A percentile compares a stretch with the other conserved stretches of the same genome.
These are phyloP conservation scores for Carnegiea gigantea DNA, from an alignment of 179 eudicot genomes.

Conservation along the genomic window DNA sequence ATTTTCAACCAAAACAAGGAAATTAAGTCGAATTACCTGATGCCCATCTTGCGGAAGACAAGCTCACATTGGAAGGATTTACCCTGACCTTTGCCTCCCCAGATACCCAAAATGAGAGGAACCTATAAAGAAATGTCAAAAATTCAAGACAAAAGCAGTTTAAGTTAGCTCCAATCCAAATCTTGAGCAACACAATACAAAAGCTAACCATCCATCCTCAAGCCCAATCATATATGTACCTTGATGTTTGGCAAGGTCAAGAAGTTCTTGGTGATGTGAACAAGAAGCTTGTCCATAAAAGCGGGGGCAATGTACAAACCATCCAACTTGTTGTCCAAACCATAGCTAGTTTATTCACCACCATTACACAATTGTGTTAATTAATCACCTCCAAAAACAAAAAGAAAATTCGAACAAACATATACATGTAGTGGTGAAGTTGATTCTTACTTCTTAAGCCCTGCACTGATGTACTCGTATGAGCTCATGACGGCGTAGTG, in stretches of 20 bases:
- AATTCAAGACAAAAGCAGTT: too few species aligned
- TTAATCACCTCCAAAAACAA: not conserved
- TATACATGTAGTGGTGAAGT: not conserved
- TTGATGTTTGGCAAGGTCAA: constrained; percentile 86
- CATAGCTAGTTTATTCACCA: constrained; percentile 35
- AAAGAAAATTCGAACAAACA: not conserved
- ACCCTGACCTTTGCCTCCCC: constrained; percentile 96
- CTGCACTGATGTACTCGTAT: constrained; percentile 72
- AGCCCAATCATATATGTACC: constrained; percentile 24
- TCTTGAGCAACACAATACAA: too few species aligned
- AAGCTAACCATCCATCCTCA: too few species aligned
- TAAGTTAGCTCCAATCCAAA: too few species aligned
- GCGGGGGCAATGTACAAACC: constrained; percentile 82
- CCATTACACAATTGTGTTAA: not conserved
- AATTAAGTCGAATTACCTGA: constrained; percentile 44
- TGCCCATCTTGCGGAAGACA: constrained; percentile 84
- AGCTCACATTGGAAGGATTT: constrained; percentile 92
- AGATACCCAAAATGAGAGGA: constrained; percentile 84
- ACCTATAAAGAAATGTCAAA: constrained; percentile 29
- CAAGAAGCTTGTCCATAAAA: constrained; percentile 84
- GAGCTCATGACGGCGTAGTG: constrained; percentile 65
- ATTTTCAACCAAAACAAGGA: not conserved
- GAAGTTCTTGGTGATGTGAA: constrained; percentile 80
- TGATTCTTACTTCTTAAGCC: constrained; percentile 51
- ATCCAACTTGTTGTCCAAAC: constrained; percentile 60